These are phyloP conservation scores for Starmerella vaccinii DNA, from an alignment of 805 yeast genomes.

Conservation along the genomic window DNA sequence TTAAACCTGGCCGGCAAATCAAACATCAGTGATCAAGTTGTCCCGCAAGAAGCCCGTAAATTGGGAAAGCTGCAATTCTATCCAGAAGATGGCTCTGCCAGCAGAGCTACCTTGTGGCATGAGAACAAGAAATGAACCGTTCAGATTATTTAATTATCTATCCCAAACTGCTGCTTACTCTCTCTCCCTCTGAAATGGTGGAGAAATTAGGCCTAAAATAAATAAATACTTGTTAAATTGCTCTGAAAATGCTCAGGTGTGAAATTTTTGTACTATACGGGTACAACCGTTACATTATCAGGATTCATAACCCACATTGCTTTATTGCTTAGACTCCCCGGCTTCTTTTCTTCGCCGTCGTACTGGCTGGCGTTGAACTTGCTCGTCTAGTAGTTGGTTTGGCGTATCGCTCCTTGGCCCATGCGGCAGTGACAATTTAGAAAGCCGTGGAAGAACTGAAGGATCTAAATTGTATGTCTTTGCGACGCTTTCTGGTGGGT, in stretches of 20 bases:
- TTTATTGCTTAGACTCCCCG: neutral
- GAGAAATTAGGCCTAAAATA: too few relatives aligned
- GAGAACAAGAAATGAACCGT: too few relatives aligned
- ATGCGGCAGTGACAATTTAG: constrained; percentile 8
- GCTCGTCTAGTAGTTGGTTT: constrained; percentile 10
- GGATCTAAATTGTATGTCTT: constrained; percentile 20
- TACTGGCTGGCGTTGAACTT: neutral
- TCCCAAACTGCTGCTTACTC: neutral
- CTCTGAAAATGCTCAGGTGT: neutral
- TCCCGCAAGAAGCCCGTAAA: neutral
- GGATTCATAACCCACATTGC: too few relatives aligned
- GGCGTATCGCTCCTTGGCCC: constrained; percentile 1
- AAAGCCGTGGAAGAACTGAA: constrained; percentile 17
- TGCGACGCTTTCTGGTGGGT: constrained; percentile 16
- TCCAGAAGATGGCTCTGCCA: too few relatives aligned
- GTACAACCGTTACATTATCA: too few relatives aligned
- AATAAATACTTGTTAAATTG: neutral
- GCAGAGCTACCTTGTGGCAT: too few relatives aligned
- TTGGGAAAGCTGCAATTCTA: too few relatives aligned
- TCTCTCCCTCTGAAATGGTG: too few relatives aligned
- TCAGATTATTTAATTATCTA: neutral
- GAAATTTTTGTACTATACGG: too few relatives aligned
- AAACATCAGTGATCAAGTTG: neutral
- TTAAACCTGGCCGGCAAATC: neutral
- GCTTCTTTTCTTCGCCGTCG: neutral